Evolutionary conservation across 495 filamentous ascomycete genomes (phyloP).

Genomic region (Cryomyces minteri): DNA sequence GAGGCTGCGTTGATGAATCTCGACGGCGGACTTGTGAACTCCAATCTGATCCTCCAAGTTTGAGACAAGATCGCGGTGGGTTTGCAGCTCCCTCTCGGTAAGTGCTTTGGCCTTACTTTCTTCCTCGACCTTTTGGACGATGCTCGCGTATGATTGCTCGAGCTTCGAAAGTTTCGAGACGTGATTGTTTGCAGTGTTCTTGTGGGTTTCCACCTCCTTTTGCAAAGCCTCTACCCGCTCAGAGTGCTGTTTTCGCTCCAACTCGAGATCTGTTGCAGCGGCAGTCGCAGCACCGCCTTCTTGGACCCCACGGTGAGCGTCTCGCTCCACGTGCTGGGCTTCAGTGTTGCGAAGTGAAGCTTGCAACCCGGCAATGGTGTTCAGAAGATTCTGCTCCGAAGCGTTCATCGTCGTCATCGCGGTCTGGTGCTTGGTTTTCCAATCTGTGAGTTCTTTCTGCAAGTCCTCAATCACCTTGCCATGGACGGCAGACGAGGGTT

Average conservation of each 20-base stretch:
- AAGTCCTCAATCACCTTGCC: slow-evolving; percentile 49
- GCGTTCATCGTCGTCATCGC: slow-evolving; percentile 53
- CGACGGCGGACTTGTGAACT: slow-evolving; percentile 34
- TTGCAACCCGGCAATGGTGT: slow-evolving; percentile 57
- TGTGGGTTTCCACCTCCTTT: slow-evolving; percentile 62
- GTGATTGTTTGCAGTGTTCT: slow-evolving; percentile 29
- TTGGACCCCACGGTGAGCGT: neutral
- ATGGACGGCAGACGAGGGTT: slow-evolving; percentile 14
- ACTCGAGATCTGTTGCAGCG: neutral
- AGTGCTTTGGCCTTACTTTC: slow-evolving; percentile 24
- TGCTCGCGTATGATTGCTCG: slow-evolving; percentile 25
- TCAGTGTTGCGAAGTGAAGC: slow-evolving; percentile 7
- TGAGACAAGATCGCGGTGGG: slow-evolving; percentile 23
- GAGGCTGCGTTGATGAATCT: slow-evolving; percentile 33
- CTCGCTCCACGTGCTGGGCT: neutral
- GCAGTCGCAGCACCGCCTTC: neutral
- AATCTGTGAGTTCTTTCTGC: slow-evolving; percentile 54
- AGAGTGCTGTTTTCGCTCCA: no score
- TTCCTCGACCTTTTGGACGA: slow-evolving; percentile 29
- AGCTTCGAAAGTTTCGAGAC: slow-evolving; percentile 24
- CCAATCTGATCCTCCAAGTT: slow-evolving; percentile 26
- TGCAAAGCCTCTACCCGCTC: slow-evolving; percentile 25
- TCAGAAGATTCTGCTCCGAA: slow-evolving; percentile 53
- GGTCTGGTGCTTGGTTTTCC: slow-evolving; percentile 55
- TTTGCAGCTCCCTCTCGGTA: slow-evolving; percentile 22